Evolutionary conservation across 1,284 basidiomycete genomes (phyloP).

Genomic region (Irpex lacteus): DNA sequence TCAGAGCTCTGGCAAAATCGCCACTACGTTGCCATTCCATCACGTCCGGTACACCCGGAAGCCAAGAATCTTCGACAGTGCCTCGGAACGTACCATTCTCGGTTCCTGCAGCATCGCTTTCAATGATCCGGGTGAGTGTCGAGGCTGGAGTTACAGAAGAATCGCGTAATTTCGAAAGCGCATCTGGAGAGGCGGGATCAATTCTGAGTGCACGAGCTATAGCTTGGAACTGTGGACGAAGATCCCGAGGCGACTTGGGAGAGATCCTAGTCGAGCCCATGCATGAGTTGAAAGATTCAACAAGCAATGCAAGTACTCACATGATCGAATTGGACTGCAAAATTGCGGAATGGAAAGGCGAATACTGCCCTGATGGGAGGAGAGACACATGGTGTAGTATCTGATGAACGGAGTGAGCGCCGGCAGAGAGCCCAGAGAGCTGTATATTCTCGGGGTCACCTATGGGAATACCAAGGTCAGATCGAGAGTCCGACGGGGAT

Average conservation of each 20-base stretch:
- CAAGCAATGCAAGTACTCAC: slow-evolving; percentile 34
- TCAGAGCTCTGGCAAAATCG: slow-evolving; percentile 50
- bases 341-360: slow-evolving; percentile 65
- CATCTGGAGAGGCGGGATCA: slow-evolving; percentile 46
- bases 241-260: slow-evolving; percentile 58
- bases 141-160: slow-evolving; percentile 43
- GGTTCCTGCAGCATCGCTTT: slow-evolving; percentile 47
- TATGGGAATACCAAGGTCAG: slow-evolving; percentile 21
- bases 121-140: slow-evolving; percentile 53
- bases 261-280: slow-evolving; percentile 28
- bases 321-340: slow-evolving; percentile 75
- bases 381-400: slow-evolving; percentile 67
- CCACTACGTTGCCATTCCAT: slow-evolving; percentile 72
- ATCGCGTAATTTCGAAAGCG: slow-evolving; percentile 50
- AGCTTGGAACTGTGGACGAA: slow-evolving; percentile 59
- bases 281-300: slow-evolving; percentile 14
- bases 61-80: slow-evolving; percentile 55
- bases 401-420: slow-evolving; percentile 75
- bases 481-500: background rate
- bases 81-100: slow-evolving; percentile 68
- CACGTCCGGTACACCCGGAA: slow-evolving; percentile 46
- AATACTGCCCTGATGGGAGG: slow-evolving; percentile 50
- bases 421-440: slow-evolving; percentile 67
- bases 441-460: slow-evolving; percentile 59
- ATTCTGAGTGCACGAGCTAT: slow-evolving; percentile 54